These are phyloP conservation scores for Coemansia sp. DNA, from an alignment of 192 early-diverging fungal species.

Conservation along the genomic window DNA sequence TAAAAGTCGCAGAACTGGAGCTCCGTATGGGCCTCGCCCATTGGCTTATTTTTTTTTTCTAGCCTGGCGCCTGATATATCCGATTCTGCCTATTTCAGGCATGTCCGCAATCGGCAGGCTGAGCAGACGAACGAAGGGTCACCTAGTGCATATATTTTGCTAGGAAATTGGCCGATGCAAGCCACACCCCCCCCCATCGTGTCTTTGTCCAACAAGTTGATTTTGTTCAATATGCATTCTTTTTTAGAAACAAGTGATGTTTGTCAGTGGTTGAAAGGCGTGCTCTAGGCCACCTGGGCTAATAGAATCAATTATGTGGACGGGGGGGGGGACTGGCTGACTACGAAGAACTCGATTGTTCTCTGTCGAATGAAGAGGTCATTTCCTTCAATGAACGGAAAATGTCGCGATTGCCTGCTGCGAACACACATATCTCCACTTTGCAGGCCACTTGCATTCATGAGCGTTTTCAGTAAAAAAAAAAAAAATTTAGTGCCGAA, in stretches of 20 bases:
- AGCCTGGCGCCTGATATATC: not conserved
- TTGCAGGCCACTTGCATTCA: slow-evolving; percentile 3
- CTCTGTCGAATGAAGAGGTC: not conserved
- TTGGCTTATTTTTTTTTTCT: not conserved
- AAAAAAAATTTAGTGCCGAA: slow-evolving; percentile 3
- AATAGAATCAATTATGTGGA: not conserved
- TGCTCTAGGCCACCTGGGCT: not conserved
- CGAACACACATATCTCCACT: not conserved
- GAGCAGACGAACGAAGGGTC: not conserved
- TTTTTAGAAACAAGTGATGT: not conserved
- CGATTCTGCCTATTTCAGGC: not conserved
- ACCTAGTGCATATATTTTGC: not conserved
- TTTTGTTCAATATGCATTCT: not conserved
- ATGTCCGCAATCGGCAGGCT: not conserved
- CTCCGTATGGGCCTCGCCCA: slow-evolving; percentile 1
- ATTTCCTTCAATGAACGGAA: not conserved
- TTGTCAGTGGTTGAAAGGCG: not conserved
- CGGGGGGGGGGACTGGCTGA: not conserved
- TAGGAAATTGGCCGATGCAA: slow-evolving; percentile 8
- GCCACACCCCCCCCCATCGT: not conserved
- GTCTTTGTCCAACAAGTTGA: not conserved
- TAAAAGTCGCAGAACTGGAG: not conserved
- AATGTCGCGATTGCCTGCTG: not conserved
- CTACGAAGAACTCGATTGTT: slow-evolving; percentile 2
- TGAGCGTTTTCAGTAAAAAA: not conserved